Evolutionary conservation across 2,329 filamentous ascomycete species (phyloP).

Genomic region (Talaromyces sp.): DNA sequence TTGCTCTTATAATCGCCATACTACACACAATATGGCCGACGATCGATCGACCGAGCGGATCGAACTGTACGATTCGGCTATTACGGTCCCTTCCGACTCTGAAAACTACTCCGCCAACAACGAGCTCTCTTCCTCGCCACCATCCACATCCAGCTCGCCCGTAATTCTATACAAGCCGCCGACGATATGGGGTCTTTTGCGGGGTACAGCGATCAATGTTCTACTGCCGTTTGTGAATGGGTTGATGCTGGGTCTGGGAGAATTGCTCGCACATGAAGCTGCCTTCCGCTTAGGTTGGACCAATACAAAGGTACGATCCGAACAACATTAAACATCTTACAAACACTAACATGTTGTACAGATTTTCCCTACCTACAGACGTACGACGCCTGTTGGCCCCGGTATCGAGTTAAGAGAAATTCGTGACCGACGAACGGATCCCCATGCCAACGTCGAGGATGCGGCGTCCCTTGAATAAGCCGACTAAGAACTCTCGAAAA

Average conservation of each 20-base stretch:
- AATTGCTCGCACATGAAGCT: conserved; percentile 93
- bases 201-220: conserved; percentile 93
- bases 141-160: conserved; percentile 40
- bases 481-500: too few relatives aligned
- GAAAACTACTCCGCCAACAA: conserved; percentile 48
- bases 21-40: conserved; percentile 34
- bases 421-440: conserved; percentile 53
- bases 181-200: conserved; percentile 78
- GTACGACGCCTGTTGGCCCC: conserved; percentile 68
- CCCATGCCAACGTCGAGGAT: conserved; percentile 59
- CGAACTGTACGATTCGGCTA: conserved; percentile 44
- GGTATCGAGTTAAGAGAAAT: conserved; percentile 77
- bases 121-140: conserved; percentile 35
- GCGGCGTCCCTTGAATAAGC: conserved; percentile 70
- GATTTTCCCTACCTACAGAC: conserved; percentile 62
- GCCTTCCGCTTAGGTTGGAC: conserved; percentile 93
- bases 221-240: conserved; percentile 94
- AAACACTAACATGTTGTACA: conserved; percentile 29
- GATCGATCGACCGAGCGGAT: conserved; percentile 31
- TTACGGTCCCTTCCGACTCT: conserved; percentile 50
- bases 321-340: neutral
- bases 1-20: neutral
- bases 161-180: conserved; percentile 76
- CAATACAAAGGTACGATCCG: conserved; percentile 74
- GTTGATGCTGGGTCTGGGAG: conserved; percentile 96